Evolutionary conservation across 495 filamentous ascomycete species (phyloP).

Genomic region (Podospora sp.): DNA sequence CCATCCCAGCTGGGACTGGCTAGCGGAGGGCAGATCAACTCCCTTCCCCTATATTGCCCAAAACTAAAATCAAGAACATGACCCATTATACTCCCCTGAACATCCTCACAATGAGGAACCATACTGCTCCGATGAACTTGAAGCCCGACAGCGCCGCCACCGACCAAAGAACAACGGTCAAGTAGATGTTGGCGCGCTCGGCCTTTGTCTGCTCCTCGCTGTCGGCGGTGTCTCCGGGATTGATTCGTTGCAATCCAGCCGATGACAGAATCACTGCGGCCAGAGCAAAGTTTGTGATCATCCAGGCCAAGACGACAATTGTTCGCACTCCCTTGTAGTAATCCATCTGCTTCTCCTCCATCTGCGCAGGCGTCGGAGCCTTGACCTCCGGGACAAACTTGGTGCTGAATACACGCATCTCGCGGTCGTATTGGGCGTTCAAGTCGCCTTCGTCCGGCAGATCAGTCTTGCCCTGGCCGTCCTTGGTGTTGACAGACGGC

Average conservation of each 20-base stretch:
- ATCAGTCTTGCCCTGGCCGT: constrained; percentile 91
- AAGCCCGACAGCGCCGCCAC: constrained; percentile 86
- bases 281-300: constrained; percentile 93
- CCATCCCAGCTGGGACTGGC: neutral
- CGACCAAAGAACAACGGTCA: constrained; percentile 87
- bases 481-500: constrained; percentile 78
- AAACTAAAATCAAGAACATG: no score
- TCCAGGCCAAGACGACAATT: constrained; percentile 90
- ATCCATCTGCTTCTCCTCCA: constrained; percentile 85
- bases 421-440: constrained; percentile 91
- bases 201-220: constrained; percentile 49
- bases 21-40: neutral
- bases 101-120: constrained; percentile 94
- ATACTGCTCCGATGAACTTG: constrained; percentile 87
- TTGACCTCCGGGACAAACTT: constrained; percentile 71
- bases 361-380: constrained; percentile 57
- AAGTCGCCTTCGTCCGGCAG: constrained; percentile 81
- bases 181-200: constrained; percentile 71
- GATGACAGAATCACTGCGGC: constrained; percentile 83
- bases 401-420: constrained; percentile 70
- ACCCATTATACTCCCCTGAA: constrained; percentile 65
- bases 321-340: constrained; percentile 97
- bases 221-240: constrained; percentile 36
- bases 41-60: no score
- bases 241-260: constrained; percentile 74